Percentiles rank a stretch among this genome's conserved stretches.
phyloP scores from a whole-genome alignment of 139 green algal species.

The Raphidocelis subcapitata region DNA sequence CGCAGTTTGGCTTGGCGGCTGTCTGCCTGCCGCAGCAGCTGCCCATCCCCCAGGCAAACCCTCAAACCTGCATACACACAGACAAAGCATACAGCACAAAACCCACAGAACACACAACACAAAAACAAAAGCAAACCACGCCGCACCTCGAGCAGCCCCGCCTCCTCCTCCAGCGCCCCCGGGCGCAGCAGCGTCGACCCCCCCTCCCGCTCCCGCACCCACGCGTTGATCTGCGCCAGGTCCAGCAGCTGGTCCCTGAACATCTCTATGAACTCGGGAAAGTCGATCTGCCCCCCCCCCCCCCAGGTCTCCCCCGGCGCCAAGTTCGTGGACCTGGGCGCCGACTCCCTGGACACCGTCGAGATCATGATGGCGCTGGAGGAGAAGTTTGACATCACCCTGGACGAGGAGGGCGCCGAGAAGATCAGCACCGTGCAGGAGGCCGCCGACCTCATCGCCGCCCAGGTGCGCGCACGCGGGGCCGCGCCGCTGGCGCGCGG shows the following conservation, averaged over 20 bases:
- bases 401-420: constrained; percentile 94
- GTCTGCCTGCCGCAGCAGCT: no score
- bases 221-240: constrained; percentile 28
- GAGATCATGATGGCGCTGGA: constrained; percentile 99
- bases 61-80: no score
- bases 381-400: constrained; percentile 93
- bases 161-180: not conserved
- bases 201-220: not conserved
- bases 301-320: constrained; percentile 72
- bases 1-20: no score
- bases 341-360: constrained; percentile 97
- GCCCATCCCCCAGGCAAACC: no score
- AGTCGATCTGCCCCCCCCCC: constrained; percentile 22
- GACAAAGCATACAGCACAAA: no score
- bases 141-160: not conserved
- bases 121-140: no score
- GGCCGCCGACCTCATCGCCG: constrained; percentile 83
- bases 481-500: no score
- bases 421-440: constrained; percentile 92
- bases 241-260: constrained; percentile 41
- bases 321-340: constrained; percentile 95
- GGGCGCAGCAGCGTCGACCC: not conserved
- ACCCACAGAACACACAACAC: no score
- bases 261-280: constrained; percentile 4
- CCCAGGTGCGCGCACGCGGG: no score